Evolutionary conservation across 1,284 basidiomycete genomes (phyloP).

Genomic region (Trichosporon sp.): DNA sequence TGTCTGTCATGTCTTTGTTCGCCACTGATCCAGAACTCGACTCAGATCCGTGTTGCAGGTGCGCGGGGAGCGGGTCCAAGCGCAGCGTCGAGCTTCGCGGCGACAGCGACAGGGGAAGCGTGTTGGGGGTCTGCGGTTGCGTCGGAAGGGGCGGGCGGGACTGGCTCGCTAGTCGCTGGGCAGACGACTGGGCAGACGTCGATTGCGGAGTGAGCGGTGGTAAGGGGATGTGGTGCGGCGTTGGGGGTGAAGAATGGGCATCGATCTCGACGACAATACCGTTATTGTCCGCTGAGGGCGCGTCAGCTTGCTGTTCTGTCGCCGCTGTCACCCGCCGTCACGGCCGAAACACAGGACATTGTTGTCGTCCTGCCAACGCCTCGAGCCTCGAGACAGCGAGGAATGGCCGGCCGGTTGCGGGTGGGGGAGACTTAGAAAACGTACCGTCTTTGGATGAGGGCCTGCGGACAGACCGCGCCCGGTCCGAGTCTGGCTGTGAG

Average conservation of each 20-base stretch:
- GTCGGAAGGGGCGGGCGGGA: not conserved
- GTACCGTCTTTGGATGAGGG: not conserved
- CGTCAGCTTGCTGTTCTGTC: not conserved
- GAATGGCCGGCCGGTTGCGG: too few species aligned
- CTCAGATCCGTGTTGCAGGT: not conserved
- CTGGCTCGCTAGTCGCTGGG: not conserved
- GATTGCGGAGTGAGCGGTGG: constrained; percentile 2
- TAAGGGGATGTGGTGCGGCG: not conserved
- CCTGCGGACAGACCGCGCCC: not conserved
- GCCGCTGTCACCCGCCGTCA: not conserved
- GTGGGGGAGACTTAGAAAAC: not conserved
- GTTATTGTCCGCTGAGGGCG: not conserved
- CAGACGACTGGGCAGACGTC: not conserved
- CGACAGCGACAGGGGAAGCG: not conserved
- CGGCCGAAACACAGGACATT: not conserved
- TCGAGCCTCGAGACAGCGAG: not conserved
- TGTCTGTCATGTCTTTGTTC: not conserved
- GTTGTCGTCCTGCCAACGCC: not conserved
- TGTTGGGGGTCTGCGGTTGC: not conserved
- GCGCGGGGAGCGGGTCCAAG: not conserved
- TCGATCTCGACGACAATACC: not conserved
- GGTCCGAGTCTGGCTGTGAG: not conserved
- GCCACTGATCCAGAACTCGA: not conserved
- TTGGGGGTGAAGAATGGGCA: not conserved
- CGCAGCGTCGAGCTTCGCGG: not conserved